Percentiles rank a stretch among this genome's conserved stretches.
Conservation (phyloP, 495 filamentous ascomycete genomes). For the Clohesyomyces aquaticus region DNA sequence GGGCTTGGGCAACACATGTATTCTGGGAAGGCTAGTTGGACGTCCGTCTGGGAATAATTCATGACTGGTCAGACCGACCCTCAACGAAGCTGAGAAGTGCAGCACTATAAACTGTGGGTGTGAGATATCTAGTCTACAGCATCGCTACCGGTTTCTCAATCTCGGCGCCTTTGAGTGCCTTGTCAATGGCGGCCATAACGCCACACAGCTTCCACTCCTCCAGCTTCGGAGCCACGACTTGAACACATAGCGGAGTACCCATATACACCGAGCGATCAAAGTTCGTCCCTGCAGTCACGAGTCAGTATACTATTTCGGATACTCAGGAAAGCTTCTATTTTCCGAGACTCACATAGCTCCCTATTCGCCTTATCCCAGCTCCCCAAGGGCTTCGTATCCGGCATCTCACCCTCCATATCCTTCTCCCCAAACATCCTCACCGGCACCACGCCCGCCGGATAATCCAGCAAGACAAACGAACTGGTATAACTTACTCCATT, state of each 20-base stretch:
- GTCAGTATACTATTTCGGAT: not conserved
- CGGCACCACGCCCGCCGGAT: conserved; percentile 62
- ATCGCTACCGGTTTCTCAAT: conserved; percentile 4
- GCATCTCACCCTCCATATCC: conserved; percentile 58
- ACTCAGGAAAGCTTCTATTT: not conserved
- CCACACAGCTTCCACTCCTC: conserved; percentile 61
- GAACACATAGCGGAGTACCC: conserved; percentile 59
- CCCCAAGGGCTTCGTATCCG: conserved; percentile 47
- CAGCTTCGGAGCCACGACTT: conserved; percentile 63
- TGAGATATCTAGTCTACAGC: no score
- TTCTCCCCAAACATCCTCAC: conserved; percentile 54
- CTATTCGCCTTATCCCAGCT: conserved; percentile 67
- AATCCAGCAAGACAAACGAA: conserved; percentile 64
- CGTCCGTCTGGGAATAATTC: no score
- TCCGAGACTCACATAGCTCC: conserved; percentile 58
- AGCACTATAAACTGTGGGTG: no score
- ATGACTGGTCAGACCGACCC: no score
- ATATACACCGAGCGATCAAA: conserved; percentile 61
- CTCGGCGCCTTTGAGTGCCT: conserved; percentile 33
- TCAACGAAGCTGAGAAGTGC: no score
- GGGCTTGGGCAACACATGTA: no score
- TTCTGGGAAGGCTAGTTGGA: no score
- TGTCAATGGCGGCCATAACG: conserved; percentile 56
- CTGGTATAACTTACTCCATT: conserved; percentile 66
- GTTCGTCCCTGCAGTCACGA: conserved; percentile 45